Base-by-base conservation (phyloP, 2,329 filamentous ascomycete genomes). In the Claviceps purpurea region DNA sequence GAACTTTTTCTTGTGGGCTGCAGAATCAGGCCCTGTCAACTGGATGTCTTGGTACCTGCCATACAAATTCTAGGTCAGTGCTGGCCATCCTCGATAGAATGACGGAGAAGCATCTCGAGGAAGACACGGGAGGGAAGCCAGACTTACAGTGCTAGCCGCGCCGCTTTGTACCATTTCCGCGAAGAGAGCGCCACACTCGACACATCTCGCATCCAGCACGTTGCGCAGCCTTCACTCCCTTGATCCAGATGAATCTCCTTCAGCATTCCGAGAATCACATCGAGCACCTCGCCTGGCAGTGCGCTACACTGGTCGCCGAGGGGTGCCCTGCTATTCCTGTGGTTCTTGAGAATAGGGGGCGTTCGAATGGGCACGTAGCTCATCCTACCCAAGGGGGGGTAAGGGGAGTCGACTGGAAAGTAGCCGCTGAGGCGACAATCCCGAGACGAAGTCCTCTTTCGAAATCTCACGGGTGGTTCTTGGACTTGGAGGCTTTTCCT, bases 191-290 rank as follows among this genome's bases (percentile, higher is more conserved):
- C 70, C 42, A 82, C 61, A 43, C 71, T 73, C 57, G 73, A 76
- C 34, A 75, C 65, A 58, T 84, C 79, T 48, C 81, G 71, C 77
- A 81, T 81, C 76, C 77, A 82, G 62, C 81, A 84, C 18, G 81
- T 83, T 16, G 78, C 73, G 60, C 81, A 84, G 62, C 78, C 81
- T 38, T 66, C 64, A 56, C 72, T 76, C 2, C 66, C 65, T 14
- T 64, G 60, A 6, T 62, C 64, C 13, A 82, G 60, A 59, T 84
- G 81, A 14, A 72, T 61, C 40, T 69, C 65, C 59, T 72, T 76
- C 18, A 84, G 64, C 51, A 75, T 71, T 41, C 70, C 70, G 38
- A 83, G 59, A n/a, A 83, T 75, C 38, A 78, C 64, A 50, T 75
- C 70, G 46, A 84, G 62, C 2, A 84, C 76, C 59, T 82, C 78